These are phyloP conservation scores for Neurospora sp. DNA, from an alignment of 495 filamentous ascomycete genomes.

Conservation along the genomic window DNA sequence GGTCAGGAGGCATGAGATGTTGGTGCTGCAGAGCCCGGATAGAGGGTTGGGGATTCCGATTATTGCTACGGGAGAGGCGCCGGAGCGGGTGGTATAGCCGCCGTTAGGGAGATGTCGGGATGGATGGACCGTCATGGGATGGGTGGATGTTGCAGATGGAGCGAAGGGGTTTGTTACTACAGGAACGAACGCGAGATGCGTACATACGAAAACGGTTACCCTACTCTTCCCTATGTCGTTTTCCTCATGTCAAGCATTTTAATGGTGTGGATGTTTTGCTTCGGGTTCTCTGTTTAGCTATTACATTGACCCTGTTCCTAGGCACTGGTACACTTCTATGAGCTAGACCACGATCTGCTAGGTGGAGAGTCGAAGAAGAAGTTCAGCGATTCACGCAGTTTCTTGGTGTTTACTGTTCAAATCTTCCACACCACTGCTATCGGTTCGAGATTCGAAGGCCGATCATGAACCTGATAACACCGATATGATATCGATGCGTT, in stretches of 20 bases:
- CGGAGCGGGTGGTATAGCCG: slow-evolving; percentile 68
- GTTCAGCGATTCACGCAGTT: neutral
- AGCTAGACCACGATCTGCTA: neutral
- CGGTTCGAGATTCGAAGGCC: neutral
- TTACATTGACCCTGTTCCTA: neutral
- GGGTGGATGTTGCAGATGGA: too few species aligned
- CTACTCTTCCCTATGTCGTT: too few species aligned
- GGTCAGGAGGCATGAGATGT: slow-evolving; percentile 79
- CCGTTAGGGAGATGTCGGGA: neutral
- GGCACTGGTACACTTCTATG: neutral
- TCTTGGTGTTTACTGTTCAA: neutral
- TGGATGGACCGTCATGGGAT: too few species aligned
- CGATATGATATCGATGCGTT: neutral
- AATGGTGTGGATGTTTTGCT: too few species aligned
- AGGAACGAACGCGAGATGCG: too few species aligned
- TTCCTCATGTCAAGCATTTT: too few species aligned
- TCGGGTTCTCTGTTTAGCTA: too few species aligned
- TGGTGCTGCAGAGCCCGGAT: slow-evolving; percentile 90
- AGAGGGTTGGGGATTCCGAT: slow-evolving; percentile 77
- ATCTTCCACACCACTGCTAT: neutral
- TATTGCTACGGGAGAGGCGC: slow-evolving; percentile 76
- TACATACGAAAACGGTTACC: too few species aligned
- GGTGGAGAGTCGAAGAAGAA: neutral
- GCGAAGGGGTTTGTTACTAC: too few species aligned
- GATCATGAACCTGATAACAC: neutral